Conservation (phyloP, 148 eudicot species). For the Rhododendron kiyosumense region DNA sequence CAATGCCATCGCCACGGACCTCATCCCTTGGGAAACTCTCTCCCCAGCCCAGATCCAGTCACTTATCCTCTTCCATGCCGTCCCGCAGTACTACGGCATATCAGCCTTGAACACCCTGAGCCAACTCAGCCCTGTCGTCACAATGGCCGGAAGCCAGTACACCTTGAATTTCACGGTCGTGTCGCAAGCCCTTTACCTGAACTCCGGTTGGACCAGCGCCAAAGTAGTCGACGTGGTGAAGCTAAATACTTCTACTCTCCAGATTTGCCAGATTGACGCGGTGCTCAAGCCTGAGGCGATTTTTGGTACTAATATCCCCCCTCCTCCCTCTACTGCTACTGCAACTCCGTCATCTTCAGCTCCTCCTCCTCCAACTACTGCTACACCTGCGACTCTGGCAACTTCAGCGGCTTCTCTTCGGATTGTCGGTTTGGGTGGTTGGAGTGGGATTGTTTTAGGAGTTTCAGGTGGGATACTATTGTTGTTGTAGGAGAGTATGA, state of each 20-base stretch:
- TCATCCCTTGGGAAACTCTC: conserved; percentile 72
- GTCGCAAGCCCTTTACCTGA: conserved; percentile 9
- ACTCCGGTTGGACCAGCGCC: conserved; percentile 52
- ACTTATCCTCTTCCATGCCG: conserved; percentile 73
- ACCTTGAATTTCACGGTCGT: conserved; percentile 59
- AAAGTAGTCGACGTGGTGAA: no score
- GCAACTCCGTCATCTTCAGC: conserved; percentile 10
- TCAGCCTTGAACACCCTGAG: no score
- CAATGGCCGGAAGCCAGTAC: conserved; percentile 68
- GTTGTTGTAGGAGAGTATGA: conserved; percentile 24
- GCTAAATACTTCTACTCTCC: conserved; percentile 3
- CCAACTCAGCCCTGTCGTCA: conserved; percentile 46
- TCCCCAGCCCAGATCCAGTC: conserved; percentile 48
- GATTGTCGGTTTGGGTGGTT: conserved; percentile 17
- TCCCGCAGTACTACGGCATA: conserved; percentile 62
- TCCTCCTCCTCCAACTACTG: conserved; percentile 27
- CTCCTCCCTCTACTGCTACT: conserved; percentile 70
- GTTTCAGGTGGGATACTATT: conserved; percentile 30
- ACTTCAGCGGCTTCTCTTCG: conserved; percentile 13
- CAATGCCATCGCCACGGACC: conserved; percentile 44
- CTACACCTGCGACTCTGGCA: conserved; percentile 12
- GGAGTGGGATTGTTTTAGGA: conserved; percentile 34
- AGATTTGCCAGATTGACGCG: conserved; percentile 59
- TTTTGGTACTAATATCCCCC: conserved; percentile 90
- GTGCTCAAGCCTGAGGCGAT: conserved; percentile 80